Percentiles rank a stretch among this genome's conserved stretches.
Conservation (phyloP, 2,329 filamentous ascomycete genomes). For the Sporothrix curviconia region DNA sequence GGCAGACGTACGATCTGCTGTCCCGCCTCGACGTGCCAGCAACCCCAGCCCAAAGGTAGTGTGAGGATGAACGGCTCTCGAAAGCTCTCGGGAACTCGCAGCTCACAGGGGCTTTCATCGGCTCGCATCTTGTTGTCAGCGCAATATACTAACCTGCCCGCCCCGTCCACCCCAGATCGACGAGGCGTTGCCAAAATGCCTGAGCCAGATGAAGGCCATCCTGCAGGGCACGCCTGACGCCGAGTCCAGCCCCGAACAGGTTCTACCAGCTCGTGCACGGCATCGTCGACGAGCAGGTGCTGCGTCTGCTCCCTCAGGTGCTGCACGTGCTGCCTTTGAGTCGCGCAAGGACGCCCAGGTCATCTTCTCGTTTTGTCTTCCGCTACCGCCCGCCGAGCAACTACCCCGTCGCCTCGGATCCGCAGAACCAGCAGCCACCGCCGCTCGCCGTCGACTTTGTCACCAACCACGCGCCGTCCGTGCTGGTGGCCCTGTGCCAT, state of each 20-base stretch:
- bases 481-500: constrained; percentile 79
- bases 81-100: too few species aligned
- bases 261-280: constrained; percentile 78
- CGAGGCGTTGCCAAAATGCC: constrained; percentile 69
- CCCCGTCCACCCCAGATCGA: constrained; percentile 62
- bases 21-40: constrained; percentile 16
- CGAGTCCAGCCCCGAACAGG: constrained; percentile 80
- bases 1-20: constrained; percentile 22
- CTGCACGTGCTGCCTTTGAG: constrained; percentile 90
- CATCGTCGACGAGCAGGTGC: constrained; percentile 79
- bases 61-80: too few species aligned
- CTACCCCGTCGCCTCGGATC: constrained; percentile 6
- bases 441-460: constrained; percentile 85
- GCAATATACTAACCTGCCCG: too few species aligned
- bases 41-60: constrained; percentile 14
- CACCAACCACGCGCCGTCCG: constrained; percentile 76
- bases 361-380: constrained; percentile 90
- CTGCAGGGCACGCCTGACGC: constrained; percentile 89
- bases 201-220: constrained; percentile 85
- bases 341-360: constrained; percentile 92
- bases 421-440: constrained; percentile 51
- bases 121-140: too few species aligned
- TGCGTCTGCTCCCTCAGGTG: constrained; percentile 74
- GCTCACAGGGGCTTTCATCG: too few species aligned
- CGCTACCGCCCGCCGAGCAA: constrained; percentile 66